Evolutionary conservation across 2,329 filamentous ascomycete species (phyloP), one percentile per base, ranked within the genome.

Genomic region (Apiospora aurea): DNA sequence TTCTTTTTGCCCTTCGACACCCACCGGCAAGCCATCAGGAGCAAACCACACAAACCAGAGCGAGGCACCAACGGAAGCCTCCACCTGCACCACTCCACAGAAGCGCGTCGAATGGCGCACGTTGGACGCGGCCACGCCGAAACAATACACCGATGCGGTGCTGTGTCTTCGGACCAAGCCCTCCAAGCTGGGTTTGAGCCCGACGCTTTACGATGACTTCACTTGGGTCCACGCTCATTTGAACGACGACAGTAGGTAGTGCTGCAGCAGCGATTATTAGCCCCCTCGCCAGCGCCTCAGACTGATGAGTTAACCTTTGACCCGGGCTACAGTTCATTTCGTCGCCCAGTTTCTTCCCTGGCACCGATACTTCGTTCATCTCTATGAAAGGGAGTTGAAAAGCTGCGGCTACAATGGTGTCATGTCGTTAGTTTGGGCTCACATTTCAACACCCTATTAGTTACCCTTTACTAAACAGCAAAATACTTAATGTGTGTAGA

Each of bases 81-180:
- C 34, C 34, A 34, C 8, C 43, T 69, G 67, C 67, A 16, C 46
- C 67, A 38, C 51, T 26, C 67, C 67, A 2, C 5, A 14, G 11
- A 69, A 69, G 44, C 67, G 67, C 6, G 67, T 51, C 44, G 67
- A 69, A 16, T 69, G 67, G 67, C 67, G 67, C 4, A 47, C 43
- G 24, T 24, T 69, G 24, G 4, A 10, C 67, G 8, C 43, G 24
- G 43, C 34, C 0, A 14, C 21, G 6, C 67, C 51, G 67, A 47
- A 69, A 16, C 67, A 69, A 13, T 69, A 69, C 44, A 29, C 38
- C 24, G 44, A 69, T 14, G 41, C 67, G 8, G 46, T 69, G 24
- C n/a, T 49, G n/a, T 69, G 67, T n/a, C n/a, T 69, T 14, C 34
- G 24, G 24, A 47, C n/a, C 43, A 69, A 69, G 67, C 67, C 67